phyloP scores from a whole-genome alignment of 2,329 filamentous ascomycete species.

The Sarocladium strictum region DNA sequence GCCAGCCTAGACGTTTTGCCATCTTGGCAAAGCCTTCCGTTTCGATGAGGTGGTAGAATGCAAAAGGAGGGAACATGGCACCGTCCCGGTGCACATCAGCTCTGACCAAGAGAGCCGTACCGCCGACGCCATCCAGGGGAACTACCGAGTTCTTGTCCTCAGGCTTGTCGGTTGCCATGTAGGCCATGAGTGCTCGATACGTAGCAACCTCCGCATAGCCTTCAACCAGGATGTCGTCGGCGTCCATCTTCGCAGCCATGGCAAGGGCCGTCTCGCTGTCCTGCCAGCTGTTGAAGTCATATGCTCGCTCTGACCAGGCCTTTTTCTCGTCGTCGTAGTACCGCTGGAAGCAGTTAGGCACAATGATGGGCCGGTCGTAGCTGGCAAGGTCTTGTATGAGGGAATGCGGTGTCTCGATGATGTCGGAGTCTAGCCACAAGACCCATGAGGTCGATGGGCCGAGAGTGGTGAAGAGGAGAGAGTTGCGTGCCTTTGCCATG shows the following conservation, averaged over 20 bases:
- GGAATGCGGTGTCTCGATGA: constrained; percentile 77
- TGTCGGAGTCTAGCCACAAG: constrained; percentile 89
- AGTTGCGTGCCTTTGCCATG: constrained; percentile 93
- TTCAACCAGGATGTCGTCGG: constrained; percentile 88
- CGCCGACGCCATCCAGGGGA: constrained; percentile 85
- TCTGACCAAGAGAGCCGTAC: constrained; percentile 87
- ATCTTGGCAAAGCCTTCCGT: constrained; percentile 98
- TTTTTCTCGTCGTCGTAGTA: constrained; percentile 66
- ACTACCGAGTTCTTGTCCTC: constrained; percentile 55
- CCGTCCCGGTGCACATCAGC: constrained; percentile 95
- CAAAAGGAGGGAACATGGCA: constrained; percentile 95
- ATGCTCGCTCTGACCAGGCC: constrained; percentile 69
- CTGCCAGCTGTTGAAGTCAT: constrained; percentile 98
- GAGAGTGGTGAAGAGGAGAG: constrained; percentile 88
- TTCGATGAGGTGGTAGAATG: constrained; percentile 96
- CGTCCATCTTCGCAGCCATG: constrained; percentile 72
- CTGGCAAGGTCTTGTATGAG: constrained; percentile 87
- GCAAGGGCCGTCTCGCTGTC: constrained; percentile 76
- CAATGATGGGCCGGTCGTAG: constrained; percentile 86
- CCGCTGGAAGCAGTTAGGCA: constrained; percentile 91
- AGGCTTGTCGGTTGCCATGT: constrained; percentile 57
- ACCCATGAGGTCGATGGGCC: constrained; percentile 93
- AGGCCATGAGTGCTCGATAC: constrained; percentile 86
- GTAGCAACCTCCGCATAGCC: constrained; percentile 92
- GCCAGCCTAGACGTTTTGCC: constrained; percentile 83